phyloP scores from a whole-genome alignment of 306 rosid species.

The Sicyos edulis region DNA sequence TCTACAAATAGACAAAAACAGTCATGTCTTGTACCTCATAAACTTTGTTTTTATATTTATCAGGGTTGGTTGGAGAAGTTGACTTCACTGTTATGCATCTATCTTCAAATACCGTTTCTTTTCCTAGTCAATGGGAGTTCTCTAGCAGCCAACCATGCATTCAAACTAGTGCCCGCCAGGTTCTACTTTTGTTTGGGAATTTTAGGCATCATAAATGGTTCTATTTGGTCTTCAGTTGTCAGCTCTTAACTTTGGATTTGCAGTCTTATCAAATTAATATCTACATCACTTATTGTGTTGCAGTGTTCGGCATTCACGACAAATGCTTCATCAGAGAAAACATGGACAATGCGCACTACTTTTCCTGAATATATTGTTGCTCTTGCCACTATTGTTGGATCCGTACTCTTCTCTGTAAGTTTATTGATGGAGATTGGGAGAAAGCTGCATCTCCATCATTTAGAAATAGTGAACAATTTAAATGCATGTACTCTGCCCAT shows the following conservation, averaged over 20 bases:
- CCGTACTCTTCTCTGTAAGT: conserved; percentile 91
- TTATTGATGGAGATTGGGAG: conserved; percentile 13
- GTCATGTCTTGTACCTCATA: no score
- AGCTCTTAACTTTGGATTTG: not conserved
- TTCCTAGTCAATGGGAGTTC: conserved; percentile 53
- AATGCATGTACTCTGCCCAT: not conserved
- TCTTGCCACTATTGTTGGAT: conserved; percentile 93
- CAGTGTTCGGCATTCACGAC: conserved; percentile 85
- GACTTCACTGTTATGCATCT: conserved; percentile 95
- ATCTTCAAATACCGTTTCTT: conserved; percentile 59
- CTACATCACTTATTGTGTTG: conserved; percentile 2
- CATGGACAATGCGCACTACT: conserved; percentile 94
- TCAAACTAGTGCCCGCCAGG: conserved; percentile 47
- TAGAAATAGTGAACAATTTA: not conserved
- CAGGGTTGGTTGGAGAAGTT: conserved; percentile 84
- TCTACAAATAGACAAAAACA: no score
- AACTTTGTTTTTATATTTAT: conserved; percentile 24
- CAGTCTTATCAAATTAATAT: not conserved
- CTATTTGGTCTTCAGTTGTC: not conserved
- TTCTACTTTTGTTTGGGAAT: conserved; percentile 19
- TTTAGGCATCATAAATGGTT: not conserved
- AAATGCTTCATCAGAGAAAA: conserved; percentile 71
- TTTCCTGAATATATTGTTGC: conserved; percentile 99
- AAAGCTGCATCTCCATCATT: not conserved
- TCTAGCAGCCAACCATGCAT: conserved; percentile 58